phyloP scores from a whole-genome alignment of 306 rosid species.

The Nissolia schottii region DNA sequence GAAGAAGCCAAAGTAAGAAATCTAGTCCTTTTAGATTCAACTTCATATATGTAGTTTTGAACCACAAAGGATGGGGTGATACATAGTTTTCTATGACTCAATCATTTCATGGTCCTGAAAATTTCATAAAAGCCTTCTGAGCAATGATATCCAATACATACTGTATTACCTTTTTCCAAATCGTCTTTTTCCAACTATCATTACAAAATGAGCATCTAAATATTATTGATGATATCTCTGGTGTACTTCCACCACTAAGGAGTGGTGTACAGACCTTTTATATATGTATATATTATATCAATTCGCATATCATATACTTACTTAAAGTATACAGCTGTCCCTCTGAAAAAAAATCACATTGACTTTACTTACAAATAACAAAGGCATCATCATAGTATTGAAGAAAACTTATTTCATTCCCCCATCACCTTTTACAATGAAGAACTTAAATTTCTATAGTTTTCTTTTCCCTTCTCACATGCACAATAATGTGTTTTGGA shows the following conservation, averaged over 20 bases:
- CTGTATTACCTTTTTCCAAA: neutral
- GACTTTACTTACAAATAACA: constrained; percentile 40
- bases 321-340: constrained; percentile 55
- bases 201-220: constrained; percentile 28
- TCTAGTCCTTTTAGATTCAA: neutral
- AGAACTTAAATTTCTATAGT: constrained; percentile 24
- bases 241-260: constrained; percentile 17
- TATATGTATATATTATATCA: no score
- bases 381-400: constrained; percentile 41
- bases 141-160: neutral
- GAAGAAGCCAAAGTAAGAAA: constrained; percentile 19
- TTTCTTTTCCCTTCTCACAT: neutral
- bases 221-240: constrained; percentile 17
- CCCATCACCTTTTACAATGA: constrained; percentile 24
- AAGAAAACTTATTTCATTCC: constrained; percentile 26
- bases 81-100: constrained; percentile 11
- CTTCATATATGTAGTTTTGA: constrained; percentile 8
- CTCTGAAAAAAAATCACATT: constrained; percentile 33
- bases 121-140: constrained; percentile 1
- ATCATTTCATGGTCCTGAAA: constrained; percentile 30
- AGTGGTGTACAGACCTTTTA: constrained; percentile 24
- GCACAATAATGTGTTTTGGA: constrained; percentile 13
- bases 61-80: constrained; percentile 18
- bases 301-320: no score
- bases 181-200: constrained; percentile 28